Conservation (phyloP, 2,329 filamentous ascomycete genomes). For the Trichoderma lentiforme region DNA sequence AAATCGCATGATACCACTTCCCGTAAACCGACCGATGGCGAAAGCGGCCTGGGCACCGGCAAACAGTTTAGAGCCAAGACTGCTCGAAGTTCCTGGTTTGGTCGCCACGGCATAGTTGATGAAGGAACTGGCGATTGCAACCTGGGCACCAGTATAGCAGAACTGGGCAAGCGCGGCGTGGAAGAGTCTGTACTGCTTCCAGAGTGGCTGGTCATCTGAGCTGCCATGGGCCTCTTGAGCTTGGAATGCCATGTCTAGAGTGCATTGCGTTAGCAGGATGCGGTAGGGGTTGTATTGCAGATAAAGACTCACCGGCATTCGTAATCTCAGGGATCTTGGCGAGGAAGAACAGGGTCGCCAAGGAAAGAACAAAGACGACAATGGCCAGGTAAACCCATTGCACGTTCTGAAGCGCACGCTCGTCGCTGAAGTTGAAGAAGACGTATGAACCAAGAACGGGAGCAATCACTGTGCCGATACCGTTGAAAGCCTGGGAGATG, state of each 20-base stretch:
- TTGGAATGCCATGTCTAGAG: conserved; percentile 60
- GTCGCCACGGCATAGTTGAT: conserved; percentile 70
- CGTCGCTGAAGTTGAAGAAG: conserved; percentile 63
- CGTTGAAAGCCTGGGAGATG: conserved; percentile 73
- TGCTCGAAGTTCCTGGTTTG: conserved; percentile 46
- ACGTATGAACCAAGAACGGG: conserved; percentile 70
- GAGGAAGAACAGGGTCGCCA: conserved; percentile 65
- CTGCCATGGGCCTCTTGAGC: conserved; percentile 52
- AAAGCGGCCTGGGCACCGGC: conserved; percentile 73
- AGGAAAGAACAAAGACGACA: conserved; percentile 64
- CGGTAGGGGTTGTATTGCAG: background rate
- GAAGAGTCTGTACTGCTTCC: conserved; percentile 72
- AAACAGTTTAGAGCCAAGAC: conserved; percentile 62
- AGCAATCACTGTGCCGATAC: conserved; percentile 68
- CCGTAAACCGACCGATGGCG: conserved; percentile 67
- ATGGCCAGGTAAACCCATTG: conserved; percentile 77
- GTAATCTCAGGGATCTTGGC: conserved; percentile 70
- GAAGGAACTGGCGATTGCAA: conserved; percentile 64
- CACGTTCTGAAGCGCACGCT: conserved; percentile 60
- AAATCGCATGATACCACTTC: conserved; percentile 64
- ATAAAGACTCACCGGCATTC: conserved; percentile 34
- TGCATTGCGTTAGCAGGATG: conserved; percentile 8
- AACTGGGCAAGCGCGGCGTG: conserved; percentile 75
- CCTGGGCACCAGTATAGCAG: conserved; percentile 72
- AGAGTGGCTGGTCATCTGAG: conserved; percentile 58